These are phyloP conservation scores for Trichosanthes cucumerina DNA, from an alignment of 306 rosid species.

Conservation along the genomic window DNA sequence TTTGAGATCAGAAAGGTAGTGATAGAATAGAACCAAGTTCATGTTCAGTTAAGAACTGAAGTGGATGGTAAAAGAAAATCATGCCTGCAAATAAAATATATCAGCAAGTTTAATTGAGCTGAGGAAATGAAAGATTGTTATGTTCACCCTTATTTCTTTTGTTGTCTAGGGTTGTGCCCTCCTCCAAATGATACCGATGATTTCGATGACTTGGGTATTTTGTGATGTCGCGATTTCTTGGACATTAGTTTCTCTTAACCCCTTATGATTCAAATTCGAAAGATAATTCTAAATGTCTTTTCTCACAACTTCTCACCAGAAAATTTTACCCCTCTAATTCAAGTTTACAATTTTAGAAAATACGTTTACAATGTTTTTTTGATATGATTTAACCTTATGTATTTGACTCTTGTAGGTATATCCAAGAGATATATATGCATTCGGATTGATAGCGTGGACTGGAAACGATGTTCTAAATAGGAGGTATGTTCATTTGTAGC, in stretches of 20 bases:
- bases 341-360: too few relatives aligned
- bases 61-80: background rate
- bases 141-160: background rate
- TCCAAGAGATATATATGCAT: slow-evolving; percentile 80
- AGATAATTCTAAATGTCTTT: background rate
- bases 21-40: background rate
- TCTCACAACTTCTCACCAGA: background rate
- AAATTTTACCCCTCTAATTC: background rate
- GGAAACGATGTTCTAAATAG: slow-evolving; percentile 90
- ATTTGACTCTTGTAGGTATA: slow-evolving; percentile 42
- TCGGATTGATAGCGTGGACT: slow-evolving; percentile 79
- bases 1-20: background rate
- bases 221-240: background rate
- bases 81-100: background rate
- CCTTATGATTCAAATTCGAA: background rate
- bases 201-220: background rate
- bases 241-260: background rate
- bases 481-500: slow-evolving; percentile 36
- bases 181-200: background rate
- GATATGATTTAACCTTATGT: too few relatives aligned
- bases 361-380: too few relatives aligned
- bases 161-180: background rate
- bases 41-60: background rate
- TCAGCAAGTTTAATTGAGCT: background rate
- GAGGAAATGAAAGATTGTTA: background rate